Base-by-base conservation (phyloP, 257 asterid genomes). In the Vinca minor region DNA sequence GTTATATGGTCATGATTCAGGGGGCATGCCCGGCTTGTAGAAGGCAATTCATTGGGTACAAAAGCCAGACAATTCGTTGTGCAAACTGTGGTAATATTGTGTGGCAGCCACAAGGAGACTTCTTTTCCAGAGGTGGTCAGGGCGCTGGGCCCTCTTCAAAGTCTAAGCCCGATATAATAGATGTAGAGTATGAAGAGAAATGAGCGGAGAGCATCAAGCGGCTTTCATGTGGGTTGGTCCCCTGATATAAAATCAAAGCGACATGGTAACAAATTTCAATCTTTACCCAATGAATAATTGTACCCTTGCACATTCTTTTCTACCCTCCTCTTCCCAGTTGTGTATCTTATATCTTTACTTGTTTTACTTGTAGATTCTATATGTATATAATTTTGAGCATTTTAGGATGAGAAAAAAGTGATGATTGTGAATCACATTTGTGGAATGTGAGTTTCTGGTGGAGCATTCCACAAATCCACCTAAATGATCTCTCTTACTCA, bases 1-100 rank as follows among this genome's bases (percentile, higher is more conserved):
- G 38, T 44, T 61, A 29, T 63, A 17, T 69, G 65, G 34, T 46
- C 63, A 15, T 29, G 68, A 66, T 73, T 85, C n/a, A 93, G 99
- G 98, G 99, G 42, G 86, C 84, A 67, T 93, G 97, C 84, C 99
- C 99, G 15, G 88, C 97, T 45, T 89, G 99, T 75, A 72, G 69
- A 83, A 87, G 77, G 80, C 95, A 79, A 73, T 93, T 93, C 75
- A 81, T 82, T 8, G 99, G 99, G 68, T 76, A 80, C 73, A 93
- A 89, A 78, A 87, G 54, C 76, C 95, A 90, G 82, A 85, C 95
- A 6, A 76, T 93, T 66, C 78, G 88, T 42, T 93, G 99, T 72
- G 75, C 88, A 15, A 82, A 83, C 77, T 93, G 99, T 70, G 90
- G 99, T 64, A 93, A 83, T 73, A 77, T 83, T 60, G 97, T 89